Conservation (phyloP, 805 yeast species). For the Candida hungchunana region DNA sequence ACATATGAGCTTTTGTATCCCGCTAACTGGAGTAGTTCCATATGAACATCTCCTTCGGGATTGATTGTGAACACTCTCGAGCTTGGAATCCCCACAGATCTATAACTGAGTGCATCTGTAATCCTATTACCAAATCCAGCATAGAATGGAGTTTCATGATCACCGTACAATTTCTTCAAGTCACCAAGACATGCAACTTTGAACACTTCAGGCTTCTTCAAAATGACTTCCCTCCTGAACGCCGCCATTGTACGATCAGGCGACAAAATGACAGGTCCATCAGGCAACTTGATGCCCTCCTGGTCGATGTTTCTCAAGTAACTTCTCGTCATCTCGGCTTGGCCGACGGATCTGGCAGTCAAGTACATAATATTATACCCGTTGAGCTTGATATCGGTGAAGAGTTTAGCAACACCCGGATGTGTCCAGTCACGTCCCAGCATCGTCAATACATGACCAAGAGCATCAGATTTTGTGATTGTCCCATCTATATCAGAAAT, state of each 20-base stretch:
- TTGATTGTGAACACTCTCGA: slow-evolving; percentile 94
- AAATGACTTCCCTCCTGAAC: slow-evolving; percentile 80
- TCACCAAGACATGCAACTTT: slow-evolving; percentile 95
- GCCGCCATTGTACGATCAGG: slow-evolving; percentile 98
- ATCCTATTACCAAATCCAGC: slow-evolving; percentile 98
- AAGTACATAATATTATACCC: slow-evolving; percentile 93
- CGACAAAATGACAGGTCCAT: slow-evolving; percentile 89
- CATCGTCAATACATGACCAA: slow-evolving; percentile 92
- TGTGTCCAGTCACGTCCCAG: slow-evolving; percentile 98
- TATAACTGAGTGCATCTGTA: slow-evolving; percentile 92
- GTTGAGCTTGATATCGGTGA: slow-evolving; percentile 78
- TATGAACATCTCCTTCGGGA: slow-evolving; percentile 94
- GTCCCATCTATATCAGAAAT: slow-evolving; percentile 98
- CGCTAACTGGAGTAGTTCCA: slow-evolving; percentile 91
- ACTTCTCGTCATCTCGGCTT: slow-evolving; percentile 86
- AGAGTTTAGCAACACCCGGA: slow-evolving; percentile 87
- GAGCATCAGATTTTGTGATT: slow-evolving; percentile 94
- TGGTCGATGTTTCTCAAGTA: slow-evolving; percentile 78
- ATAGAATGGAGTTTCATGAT: slow-evolving; percentile 72
- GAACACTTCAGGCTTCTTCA: slow-evolving; percentile 96
- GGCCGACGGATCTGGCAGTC: slow-evolving; percentile 94
- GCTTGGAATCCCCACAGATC: slow-evolving; percentile 91
- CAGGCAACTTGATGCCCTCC: slow-evolving; percentile 67
- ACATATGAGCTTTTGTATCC: slow-evolving; percentile 88
- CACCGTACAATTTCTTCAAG: slow-evolving; percentile 66